Evolutionary conservation across 441 rosid genomes (phyloP).

Genomic region (Populus hybrid): DNA sequence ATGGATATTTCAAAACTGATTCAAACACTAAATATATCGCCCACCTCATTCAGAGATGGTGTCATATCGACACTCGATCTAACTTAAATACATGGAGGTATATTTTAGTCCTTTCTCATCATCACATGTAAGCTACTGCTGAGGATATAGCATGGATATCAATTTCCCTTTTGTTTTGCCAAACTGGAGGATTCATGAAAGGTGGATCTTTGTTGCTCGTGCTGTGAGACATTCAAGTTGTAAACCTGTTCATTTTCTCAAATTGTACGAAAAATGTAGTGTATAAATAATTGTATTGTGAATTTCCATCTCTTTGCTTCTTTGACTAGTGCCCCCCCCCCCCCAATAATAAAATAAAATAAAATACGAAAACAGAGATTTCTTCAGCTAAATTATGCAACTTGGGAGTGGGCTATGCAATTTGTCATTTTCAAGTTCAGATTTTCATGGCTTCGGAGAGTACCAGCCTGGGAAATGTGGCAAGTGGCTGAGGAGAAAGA

Average conservation of each 20-base stretch:
- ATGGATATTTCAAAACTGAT: slow-evolving; percentile 74
- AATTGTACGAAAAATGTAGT: neutral
- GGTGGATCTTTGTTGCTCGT: neutral
- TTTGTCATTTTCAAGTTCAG: neutral
- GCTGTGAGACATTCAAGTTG: neutral
- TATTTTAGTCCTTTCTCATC: neutral
- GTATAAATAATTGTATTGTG: neutral
- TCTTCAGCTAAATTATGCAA: neutral
- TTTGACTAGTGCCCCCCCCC: neutral
- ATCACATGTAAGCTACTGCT: neutral
- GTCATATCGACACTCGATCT: slow-evolving; percentile 56
- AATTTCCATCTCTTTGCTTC: neutral
- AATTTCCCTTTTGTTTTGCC: neutral
- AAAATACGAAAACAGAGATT: neutral
- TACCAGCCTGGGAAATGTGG: neutral
- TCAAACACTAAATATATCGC: slow-evolving; percentile 44
- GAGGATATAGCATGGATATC: neutral
- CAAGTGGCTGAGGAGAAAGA: neutral
- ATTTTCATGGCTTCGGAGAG: no score
- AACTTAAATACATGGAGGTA: slow-evolving; percentile 8
- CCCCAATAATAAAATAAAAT: no score
- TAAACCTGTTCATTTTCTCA: neutral
- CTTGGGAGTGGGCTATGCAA: neutral
- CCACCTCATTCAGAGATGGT: slow-evolving; percentile 61
- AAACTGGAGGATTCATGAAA: neutral